These are phyloP conservation scores for Aspergillus viridinutans DNA, from an alignment of 2,329 filamentous ascomycete genomes.

Conservation along the genomic window DNA sequence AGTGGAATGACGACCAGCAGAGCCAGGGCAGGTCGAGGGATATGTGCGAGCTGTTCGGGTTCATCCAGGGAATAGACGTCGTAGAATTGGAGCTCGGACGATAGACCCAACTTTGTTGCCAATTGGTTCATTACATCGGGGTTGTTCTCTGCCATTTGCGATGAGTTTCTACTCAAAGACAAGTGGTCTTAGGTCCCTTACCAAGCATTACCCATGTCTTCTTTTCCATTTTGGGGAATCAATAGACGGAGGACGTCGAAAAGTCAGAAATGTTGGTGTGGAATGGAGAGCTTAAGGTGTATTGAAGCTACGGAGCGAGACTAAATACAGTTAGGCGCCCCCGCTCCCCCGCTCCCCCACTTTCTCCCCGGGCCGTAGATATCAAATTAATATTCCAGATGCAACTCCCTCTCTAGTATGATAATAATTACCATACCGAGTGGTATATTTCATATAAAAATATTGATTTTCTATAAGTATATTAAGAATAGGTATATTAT, in stretches of 20 bases:
- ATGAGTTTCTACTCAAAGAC: neutral
- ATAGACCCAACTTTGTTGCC: conserved; percentile 5
- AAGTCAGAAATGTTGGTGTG: neutral
- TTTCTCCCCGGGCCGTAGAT: too few relatives aligned
- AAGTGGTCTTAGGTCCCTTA: neutral
- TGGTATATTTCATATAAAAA: too few relatives aligned
- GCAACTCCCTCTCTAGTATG: too few relatives aligned
- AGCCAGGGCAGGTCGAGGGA: conserved; percentile 6
- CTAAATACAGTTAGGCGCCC: too few relatives aligned
- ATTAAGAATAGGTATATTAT: too few relatives aligned
- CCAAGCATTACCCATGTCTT: conserved; percentile 7
- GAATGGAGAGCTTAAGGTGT: too few relatives aligned
- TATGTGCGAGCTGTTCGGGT: conserved; percentile 2
- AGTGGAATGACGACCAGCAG: conserved; percentile 4
- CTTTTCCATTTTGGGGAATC: conserved; percentile 1
- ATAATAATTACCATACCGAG: too few relatives aligned
- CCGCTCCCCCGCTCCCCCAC: too few relatives aligned
- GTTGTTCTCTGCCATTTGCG: conserved; percentile 9
- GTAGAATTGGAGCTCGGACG: conserved; percentile 6
- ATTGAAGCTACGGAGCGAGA: too few relatives aligned
- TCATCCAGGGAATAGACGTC: conserved; percentile 7
- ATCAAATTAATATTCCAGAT: too few relatives aligned
- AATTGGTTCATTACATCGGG: conserved; percentile 10
- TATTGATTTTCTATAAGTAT: too few relatives aligned
- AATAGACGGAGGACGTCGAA: neutral